Evolutionary conservation across 352 stramenopile species (phyloP).

Genomic region (Plasmopara muralis): DNA sequence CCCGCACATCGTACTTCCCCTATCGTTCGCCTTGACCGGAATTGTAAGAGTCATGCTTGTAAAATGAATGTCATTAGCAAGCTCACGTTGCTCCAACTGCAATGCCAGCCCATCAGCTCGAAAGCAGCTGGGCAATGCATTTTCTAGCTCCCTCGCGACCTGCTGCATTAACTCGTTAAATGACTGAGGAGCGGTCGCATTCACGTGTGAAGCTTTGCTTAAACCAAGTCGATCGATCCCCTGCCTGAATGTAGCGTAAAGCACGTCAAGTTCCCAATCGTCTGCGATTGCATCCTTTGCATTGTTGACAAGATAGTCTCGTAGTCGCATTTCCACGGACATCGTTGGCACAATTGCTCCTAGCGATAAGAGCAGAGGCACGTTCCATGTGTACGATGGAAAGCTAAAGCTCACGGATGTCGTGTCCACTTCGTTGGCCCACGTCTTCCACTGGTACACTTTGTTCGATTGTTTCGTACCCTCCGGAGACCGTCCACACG

Average conservation of each 20-base stretch:
- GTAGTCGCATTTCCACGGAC: slow-evolving; percentile 17
- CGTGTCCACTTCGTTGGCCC: slow-evolving; percentile 33
- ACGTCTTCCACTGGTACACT: slow-evolving; percentile 17
- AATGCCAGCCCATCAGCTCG: slow-evolving; percentile 17
- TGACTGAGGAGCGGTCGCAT: slow-evolving; percentile 5
- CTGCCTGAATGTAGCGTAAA: slow-evolving; percentile 23
- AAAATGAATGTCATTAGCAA: slow-evolving; percentile 19
- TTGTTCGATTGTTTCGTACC: no score
- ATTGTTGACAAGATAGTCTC: slow-evolving; percentile 13
- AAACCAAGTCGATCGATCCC: slow-evolving; percentile 11
- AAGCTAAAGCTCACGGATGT: slow-evolving; percentile 32
- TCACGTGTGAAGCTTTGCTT: not conserved
- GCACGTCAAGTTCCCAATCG: slow-evolving; percentile 13
- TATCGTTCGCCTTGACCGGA: slow-evolving; percentile 11
- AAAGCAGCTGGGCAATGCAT: slow-evolving; percentile 2
- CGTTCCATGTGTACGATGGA: slow-evolving; percentile 27
- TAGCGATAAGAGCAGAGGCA: slow-evolving; percentile 13
- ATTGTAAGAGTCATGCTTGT: slow-evolving; percentile 18
- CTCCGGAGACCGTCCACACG: slow-evolving; percentile 2
- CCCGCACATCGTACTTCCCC: slow-evolving; percentile 15
- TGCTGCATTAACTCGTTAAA: slow-evolving; percentile 13
- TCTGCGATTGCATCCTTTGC: slow-evolving; percentile 9
- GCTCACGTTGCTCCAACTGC: slow-evolving; percentile 9
- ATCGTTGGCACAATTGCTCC: not conserved
- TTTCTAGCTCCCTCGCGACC: slow-evolving; percentile 17